A percentile compares a stretch with the other conserved stretches of the same genome.
Conservation (phyloP, 257 asterid species). For the Solanum bulbocastanum region DNA sequence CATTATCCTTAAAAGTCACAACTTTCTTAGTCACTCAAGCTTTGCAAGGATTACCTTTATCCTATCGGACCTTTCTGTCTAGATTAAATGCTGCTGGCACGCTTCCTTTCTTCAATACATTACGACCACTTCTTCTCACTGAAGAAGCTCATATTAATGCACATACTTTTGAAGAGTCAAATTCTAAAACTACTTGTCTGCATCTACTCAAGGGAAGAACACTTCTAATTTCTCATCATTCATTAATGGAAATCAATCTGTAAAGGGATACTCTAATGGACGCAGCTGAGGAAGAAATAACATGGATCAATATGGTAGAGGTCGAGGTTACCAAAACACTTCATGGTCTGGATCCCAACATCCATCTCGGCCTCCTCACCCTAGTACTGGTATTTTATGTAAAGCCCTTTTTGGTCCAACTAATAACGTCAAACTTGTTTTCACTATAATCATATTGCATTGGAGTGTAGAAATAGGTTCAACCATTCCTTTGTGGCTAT, state of each 20-base stretch:
- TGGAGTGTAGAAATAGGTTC: not conserved
- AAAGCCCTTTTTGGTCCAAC: not conserved
- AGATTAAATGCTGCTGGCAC: no score
- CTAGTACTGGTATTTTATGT: not conserved
- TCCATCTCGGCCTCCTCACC: not conserved
- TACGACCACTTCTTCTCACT: not conserved
- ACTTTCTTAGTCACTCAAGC: not conserved
- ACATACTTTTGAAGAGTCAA: no score
- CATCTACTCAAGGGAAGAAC: not conserved
- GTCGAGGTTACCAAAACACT: not conserved
- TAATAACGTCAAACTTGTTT: not conserved
- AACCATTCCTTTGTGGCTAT: not conserved
- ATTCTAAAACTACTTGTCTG: not conserved
- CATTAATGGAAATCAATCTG: not conserved
- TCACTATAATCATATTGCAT: not conserved
- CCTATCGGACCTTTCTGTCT: not conserved
- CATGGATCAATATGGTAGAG: not conserved
- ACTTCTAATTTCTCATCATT: no score
- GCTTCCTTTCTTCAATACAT: not conserved
- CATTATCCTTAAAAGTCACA: not conserved
- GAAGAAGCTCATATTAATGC: not conserved
- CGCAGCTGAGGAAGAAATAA: not conserved
- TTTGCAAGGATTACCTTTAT: not conserved
- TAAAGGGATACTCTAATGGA: no score
- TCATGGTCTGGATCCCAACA: not conserved